Percentiles rank a stretch among this genome's conserved stretches.
phyloP scores from a whole-genome alignment of 306 rosid genomes.

The Rubus idaeus region DNA sequence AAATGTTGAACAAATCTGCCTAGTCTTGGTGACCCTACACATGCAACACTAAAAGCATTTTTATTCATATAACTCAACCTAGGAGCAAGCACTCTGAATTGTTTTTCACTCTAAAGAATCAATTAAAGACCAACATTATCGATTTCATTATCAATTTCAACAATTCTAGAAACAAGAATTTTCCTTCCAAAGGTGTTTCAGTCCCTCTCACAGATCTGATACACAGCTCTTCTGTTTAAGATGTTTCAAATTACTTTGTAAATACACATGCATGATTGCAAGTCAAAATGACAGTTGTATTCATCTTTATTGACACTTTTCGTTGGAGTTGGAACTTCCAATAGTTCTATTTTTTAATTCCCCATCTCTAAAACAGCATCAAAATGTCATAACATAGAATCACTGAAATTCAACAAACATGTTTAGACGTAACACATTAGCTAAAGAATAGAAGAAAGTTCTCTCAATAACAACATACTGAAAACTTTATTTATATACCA shows the following conservation, averaged over 20 bases:
- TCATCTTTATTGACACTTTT: too few species aligned
- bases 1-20: neutral
- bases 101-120: neutral
- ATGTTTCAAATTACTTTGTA: neutral
- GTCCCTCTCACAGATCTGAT: neutral
- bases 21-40: neutral
- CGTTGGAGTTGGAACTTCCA: too few species aligned
- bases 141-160: neutral
- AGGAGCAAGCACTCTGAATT: neutral
- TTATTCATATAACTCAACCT: neutral
- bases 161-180: neutral
- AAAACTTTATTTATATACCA: neutral
- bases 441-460: neutral
- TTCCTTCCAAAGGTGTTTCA: neutral
- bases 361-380: too few species aligned
- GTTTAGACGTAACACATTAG: neutral
- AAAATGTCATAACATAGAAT: too few species aligned
- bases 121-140: neutral
- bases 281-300: too few species aligned
- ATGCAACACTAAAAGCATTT: neutral
- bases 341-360: too few species aligned
- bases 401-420: too few species aligned
- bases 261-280: neutral
- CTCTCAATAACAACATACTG: neutral
- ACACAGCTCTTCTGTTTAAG: neutral